A percentile compares a stretch with the other conserved stretches of the same genome.
Conservation (phyloP, 441 rosid species). For the Jatropha podagrica region DNA sequence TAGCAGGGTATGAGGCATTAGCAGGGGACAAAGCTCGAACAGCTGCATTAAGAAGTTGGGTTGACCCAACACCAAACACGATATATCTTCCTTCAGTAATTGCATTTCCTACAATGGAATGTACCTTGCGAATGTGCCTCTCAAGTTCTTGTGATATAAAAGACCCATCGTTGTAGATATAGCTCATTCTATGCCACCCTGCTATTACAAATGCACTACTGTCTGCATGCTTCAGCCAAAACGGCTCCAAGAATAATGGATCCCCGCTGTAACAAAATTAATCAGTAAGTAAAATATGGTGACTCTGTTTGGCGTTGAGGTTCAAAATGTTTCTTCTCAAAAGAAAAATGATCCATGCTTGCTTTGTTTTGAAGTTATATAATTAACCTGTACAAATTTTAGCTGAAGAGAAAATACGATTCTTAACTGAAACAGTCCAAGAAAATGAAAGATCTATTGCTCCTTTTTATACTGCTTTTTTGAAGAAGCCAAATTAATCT, state of each 20-base stretch:
- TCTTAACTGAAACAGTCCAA: too few species aligned
- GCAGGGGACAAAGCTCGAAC: constrained; percentile 44
- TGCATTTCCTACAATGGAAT: constrained; percentile 57
- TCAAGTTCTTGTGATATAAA: constrained; percentile 42
- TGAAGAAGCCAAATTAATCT: too few species aligned
- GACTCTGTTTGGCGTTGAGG: too few species aligned
- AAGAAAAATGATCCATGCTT: too few species aligned
- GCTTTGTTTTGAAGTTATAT: too few species aligned
- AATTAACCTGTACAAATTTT: too few species aligned
- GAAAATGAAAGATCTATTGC: too few species aligned
- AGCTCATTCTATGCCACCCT: constrained; percentile 81
- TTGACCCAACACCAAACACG: constrained; percentile 59
- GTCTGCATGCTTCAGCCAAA: constrained; percentile 52
- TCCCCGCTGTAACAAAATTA: constrained; percentile 47
- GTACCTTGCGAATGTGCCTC: constrained; percentile 46
- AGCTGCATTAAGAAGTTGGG: constrained; percentile 64
- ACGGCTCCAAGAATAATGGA: constrained; percentile 72
- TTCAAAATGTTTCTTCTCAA: too few species aligned
- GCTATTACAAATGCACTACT: constrained; percentile 54
- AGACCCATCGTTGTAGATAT: constrained; percentile 23
- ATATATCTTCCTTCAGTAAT: constrained; percentile 46
- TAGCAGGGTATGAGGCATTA: constrained; percentile 40
- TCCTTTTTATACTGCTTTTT: too few species aligned
- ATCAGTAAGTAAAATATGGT: too few species aligned
- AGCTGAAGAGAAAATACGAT: too few species aligned